phyloP scores from a whole-genome alignment of 2,329 filamentous ascomycete species.

The Pochonia chlamydosporia region DNA sequence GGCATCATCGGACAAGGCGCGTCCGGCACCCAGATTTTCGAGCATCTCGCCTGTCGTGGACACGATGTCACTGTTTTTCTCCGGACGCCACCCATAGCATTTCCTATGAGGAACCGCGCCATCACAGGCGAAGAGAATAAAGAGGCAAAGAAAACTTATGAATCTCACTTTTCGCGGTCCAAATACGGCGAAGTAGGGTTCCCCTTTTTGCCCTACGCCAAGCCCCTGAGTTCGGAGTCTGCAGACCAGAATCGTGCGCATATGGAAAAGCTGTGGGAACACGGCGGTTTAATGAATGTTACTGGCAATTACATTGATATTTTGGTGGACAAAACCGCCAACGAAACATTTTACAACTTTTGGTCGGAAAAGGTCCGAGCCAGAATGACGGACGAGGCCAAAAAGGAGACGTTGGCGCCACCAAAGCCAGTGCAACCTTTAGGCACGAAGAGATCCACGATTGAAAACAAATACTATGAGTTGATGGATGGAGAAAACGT shows the following conservation, averaged over 20 bases:
- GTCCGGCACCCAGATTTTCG: neutral
- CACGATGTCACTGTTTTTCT: neutral
- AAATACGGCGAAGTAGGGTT: neutral
- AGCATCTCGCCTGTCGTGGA: neutral
- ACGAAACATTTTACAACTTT: neutral
- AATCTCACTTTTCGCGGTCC: neutral
- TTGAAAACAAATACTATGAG: neutral
- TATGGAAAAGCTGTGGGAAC: neutral
- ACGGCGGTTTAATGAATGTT: neutral
- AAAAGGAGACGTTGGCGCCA: neutral
- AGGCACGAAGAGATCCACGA: neutral
- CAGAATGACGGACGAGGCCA: neutral
- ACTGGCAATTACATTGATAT: neutral
- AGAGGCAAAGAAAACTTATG: neutral
- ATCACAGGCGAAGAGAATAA: neutral
- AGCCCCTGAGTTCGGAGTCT: neutral
- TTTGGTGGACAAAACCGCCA: neutral
- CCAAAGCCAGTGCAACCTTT: neutral
- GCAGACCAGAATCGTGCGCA: neutral
- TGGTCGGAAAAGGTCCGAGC: neutral
- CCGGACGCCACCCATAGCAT: neutral
- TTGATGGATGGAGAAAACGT: neutral
- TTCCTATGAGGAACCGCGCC: neutral
- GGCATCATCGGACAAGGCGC: neutral
- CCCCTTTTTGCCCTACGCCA: neutral